phyloP scores from a whole-genome alignment of 352 stramenopile species.

The Phytophthora sp. region DNA sequence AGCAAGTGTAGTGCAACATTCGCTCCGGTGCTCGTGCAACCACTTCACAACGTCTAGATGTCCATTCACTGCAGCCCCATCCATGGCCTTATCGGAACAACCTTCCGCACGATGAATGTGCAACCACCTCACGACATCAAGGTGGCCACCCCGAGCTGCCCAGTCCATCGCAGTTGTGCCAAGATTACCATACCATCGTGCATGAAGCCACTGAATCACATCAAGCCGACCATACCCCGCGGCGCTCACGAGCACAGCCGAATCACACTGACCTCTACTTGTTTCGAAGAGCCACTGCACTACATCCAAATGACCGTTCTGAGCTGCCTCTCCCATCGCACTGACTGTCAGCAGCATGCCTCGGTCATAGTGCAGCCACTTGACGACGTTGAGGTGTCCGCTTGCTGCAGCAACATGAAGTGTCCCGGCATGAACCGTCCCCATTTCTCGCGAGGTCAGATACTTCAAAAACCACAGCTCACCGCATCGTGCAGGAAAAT shows the following conservation, averaged over 20 bases:
- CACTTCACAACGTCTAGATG: conserved; percentile 24
- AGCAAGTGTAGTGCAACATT: conserved; percentile 15
- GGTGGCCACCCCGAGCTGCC: conserved; percentile 17
- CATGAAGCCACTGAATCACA: conserved; percentile 1
- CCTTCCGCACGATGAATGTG: conserved; percentile 7
- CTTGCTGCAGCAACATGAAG: conserved; percentile 12
- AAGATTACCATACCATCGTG: background rate
- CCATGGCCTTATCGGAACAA: conserved; percentile 12
- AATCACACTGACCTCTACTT: background rate
- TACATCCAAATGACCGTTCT: background rate
- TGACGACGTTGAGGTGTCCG: background rate
- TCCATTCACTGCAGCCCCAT: conserved; percentile 15
- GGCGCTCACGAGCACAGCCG: background rate
- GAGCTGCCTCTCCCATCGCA: background rate
- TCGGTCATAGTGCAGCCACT: conserved; percentile 4
- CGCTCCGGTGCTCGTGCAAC: conserved; percentile 24
- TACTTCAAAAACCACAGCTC: conserved; percentile 27
- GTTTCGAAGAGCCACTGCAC: conserved; percentile 3
- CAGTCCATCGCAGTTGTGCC: conserved; percentile 16
- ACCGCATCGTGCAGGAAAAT: conserved; percentile 14
- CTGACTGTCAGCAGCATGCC: background rate
- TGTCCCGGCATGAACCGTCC: background rate
- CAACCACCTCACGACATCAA: conserved; percentile 27
- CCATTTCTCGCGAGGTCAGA: conserved; percentile 4
- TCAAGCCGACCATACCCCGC: background rate